Conservation (phyloP, 2,329 filamentous ascomycete genomes). For the Colletotrichum orbiculare region DNA sequence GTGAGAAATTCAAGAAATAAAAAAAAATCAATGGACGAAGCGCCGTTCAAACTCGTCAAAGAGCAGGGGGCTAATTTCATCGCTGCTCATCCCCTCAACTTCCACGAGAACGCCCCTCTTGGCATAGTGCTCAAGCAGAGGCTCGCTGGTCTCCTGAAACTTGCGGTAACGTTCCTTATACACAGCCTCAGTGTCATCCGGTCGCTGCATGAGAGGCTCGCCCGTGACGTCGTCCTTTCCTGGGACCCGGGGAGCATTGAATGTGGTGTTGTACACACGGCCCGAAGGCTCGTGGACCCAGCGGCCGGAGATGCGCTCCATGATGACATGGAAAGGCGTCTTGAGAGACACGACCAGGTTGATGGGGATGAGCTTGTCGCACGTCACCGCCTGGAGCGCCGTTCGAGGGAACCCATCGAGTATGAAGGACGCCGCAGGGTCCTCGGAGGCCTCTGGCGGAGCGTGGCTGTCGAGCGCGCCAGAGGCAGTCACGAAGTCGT, state of each 20-base stretch:
- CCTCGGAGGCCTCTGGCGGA: conserved; percentile 66
- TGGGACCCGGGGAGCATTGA: conserved; percentile 83
- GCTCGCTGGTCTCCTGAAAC: conserved; percentile 88
- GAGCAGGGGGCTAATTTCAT: conserved; percentile 94
- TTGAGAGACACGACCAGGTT: conserved; percentile 91
- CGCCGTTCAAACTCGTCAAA: conserved; percentile 83
- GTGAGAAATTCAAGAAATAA: not conserved
- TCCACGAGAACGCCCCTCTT: conserved; percentile 86
- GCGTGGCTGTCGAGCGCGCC: conserved; percentile 51
- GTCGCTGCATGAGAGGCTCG: conserved; percentile 82
- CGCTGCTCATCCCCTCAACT: conserved; percentile 87
- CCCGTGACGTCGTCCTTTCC: conserved; percentile 93
- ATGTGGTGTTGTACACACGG: conserved; percentile 93
- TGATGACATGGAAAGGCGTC: conserved; percentile 87
- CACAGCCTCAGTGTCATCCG: conserved; percentile 88
- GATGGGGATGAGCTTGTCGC: conserved; percentile 89
- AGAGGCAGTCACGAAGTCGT: conserved; percentile 55
- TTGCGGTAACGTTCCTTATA: conserved; percentile 84
- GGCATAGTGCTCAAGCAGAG: conserved; percentile 89
- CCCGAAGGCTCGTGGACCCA: conserved; percentile 95
- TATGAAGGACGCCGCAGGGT: conserved; percentile 87
- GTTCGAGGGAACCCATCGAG: conserved; percentile 97
- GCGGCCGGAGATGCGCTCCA: conserved; percentile 88
- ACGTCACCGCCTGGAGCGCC: conserved; percentile 78
- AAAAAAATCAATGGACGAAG: conserved; percentile 60